Percentiles rank a stretch among this genome's conserved stretches.
Conservation (phyloP, 345 rosid species). For the Tarenaya hassleriana region DNA sequence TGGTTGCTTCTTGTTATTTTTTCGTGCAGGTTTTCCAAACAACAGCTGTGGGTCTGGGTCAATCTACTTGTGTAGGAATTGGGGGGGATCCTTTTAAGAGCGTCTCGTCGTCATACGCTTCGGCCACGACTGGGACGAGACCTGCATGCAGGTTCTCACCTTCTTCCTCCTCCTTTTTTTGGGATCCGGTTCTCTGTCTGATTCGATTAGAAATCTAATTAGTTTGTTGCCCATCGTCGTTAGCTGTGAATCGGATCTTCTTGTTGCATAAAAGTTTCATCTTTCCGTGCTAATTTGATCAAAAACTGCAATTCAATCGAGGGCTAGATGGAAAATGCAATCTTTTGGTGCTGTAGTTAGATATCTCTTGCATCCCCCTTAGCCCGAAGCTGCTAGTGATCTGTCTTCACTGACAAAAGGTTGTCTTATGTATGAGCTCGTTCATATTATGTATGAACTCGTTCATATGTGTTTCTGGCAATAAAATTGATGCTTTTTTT, state of each 20-base stretch:
- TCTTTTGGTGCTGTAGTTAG: too few species aligned
- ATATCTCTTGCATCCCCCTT: too few species aligned
- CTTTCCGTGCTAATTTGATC: too few species aligned
- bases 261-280: neutral
- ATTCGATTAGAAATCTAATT: neutral
- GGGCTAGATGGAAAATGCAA: too few species aligned
- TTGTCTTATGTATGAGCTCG: too few species aligned
- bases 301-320: too few species aligned
- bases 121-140: slow-evolving; percentile 97
- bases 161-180: neutral
- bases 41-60: slow-evolving; percentile 91
- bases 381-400: too few species aligned
- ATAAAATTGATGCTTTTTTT: neutral
- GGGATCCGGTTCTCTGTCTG: neutral
- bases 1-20: neutral
- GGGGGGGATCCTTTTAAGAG: slow-evolving; percentile 98
- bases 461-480: too few species aligned
- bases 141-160: slow-evolving; percentile 80
- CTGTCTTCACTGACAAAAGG: too few species aligned
- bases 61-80: slow-evolving; percentile 92
- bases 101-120: slow-evolving; percentile 84
- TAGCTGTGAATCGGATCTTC: neutral
- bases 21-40: slow-evolving; percentile 87
- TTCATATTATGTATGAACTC: too few species aligned
- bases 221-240: neutral